Evolutionary conservation across 495 filamentous ascomycete genomes (phyloP).

Genomic region (Talaromyces nanjingensis): DNA sequence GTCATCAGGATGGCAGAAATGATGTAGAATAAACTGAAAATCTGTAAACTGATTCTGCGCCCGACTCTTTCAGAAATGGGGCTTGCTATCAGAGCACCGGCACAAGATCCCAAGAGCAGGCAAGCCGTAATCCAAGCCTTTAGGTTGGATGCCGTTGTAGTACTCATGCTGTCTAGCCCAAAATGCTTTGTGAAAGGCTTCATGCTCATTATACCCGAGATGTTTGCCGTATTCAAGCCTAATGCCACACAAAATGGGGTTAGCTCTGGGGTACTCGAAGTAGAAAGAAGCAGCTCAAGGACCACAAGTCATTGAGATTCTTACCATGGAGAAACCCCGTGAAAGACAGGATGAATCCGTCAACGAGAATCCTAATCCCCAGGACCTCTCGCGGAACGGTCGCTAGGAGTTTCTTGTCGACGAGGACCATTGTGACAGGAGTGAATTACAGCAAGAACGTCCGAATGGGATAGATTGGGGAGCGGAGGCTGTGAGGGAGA

Average conservation of each 20-base stretch:
- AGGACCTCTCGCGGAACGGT: not conserved
- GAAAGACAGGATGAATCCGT: not conserved
- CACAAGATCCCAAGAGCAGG: conserved; percentile 17
- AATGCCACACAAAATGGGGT: not conserved
- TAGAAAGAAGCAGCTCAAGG: not conserved
- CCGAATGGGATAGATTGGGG: not conserved
- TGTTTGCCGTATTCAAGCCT: conserved; percentile 23
- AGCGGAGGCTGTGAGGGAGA: too few species aligned
- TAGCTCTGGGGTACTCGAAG: not conserved
- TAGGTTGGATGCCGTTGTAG: conserved; percentile 12
- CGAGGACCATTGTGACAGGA: not conserved
- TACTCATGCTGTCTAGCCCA: conserved; percentile 13
- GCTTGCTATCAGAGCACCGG: not conserved
- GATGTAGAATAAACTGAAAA: conserved; percentile 15
- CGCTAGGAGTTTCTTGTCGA: not conserved
- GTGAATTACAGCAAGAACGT: not conserved
- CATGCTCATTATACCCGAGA: conserved; percentile 21
- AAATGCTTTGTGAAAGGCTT: conserved; percentile 17
- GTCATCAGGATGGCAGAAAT: conserved; percentile 21
- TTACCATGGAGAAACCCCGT: not conserved
- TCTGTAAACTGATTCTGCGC: conserved; percentile 16
- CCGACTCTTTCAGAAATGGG: conserved; percentile 8
- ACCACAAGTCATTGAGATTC: not conserved
- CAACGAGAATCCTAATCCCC: not conserved
- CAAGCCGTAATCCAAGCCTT: conserved; percentile 20